A percentile compares a stretch with the other conserved stretches of the same genome.
Conservation (phyloP, 768 basidiomycete species). For the Neoboletus subvelutipes region DNA sequence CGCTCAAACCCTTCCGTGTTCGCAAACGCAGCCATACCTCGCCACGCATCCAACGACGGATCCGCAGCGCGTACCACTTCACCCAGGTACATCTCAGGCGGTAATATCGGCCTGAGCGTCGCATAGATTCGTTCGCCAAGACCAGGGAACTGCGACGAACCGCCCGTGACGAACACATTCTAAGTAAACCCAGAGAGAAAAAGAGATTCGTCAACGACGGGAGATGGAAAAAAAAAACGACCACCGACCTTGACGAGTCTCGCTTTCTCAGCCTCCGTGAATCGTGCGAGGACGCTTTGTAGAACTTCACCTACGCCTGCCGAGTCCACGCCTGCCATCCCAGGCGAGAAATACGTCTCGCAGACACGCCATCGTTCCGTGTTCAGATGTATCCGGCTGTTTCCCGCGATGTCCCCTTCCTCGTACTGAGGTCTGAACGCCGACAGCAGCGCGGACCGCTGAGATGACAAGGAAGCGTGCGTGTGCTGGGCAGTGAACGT, state of each 20-base stretch:
- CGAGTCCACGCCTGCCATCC: slow-evolving; percentile 93
- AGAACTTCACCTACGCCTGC: slow-evolving; percentile 93
- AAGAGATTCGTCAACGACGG: not conserved
- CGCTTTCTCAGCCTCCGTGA: slow-evolving; percentile 63
- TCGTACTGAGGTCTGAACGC: slow-evolving; percentile 82
- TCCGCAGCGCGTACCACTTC: slow-evolving; percentile 62
- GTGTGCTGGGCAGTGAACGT: slow-evolving; percentile 81
- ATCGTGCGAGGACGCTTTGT: slow-evolving; percentile 76
- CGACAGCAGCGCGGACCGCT: slow-evolving; percentile 80
- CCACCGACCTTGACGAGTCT: slow-evolving; percentile 67
- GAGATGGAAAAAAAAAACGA: not conserved
- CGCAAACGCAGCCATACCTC: slow-evolving; percentile 84
- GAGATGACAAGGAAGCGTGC: slow-evolving; percentile 70
- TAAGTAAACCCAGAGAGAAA: slow-evolving; percentile 35
- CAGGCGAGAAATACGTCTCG: slow-evolving; percentile 90
- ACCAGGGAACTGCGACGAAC: slow-evolving; percentile 72
- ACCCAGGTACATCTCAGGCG: slow-evolving; percentile 71
- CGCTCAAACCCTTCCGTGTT: slow-evolving; percentile 50
- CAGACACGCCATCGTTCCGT: slow-evolving; percentile 89
- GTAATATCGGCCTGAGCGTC: slow-evolving; percentile 79
- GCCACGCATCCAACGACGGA: slow-evolving; percentile 79
- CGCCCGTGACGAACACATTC: slow-evolving; percentile 91
- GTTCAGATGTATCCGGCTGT: slow-evolving; percentile 82
- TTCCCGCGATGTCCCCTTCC: slow-evolving; percentile 69
- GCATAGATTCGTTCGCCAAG: slow-evolving; percentile 66